phyloP scores from a whole-genome alignment of 805 yeast species.

The Saccharomycopsis schoenii region DNA sequence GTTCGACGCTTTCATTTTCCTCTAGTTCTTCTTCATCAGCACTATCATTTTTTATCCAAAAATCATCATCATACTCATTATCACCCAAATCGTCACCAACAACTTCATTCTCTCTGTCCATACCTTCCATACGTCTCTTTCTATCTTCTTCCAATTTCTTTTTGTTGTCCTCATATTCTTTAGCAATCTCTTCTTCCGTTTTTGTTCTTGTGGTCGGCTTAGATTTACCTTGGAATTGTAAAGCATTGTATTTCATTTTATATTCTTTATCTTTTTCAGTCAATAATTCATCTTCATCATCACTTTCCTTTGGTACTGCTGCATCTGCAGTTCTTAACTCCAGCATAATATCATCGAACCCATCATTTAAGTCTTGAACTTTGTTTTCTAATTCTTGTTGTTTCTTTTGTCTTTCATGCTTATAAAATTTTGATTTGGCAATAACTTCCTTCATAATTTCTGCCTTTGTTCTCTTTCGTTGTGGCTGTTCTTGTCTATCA shows the following conservation, averaged over 20 bases:
- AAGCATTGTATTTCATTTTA: slow-evolving; percentile 56
- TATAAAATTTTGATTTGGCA: slow-evolving; percentile 71
- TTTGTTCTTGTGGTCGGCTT: slow-evolving; percentile 77
- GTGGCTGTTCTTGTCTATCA: slow-evolving; percentile 33
- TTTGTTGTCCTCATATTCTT: slow-evolving; percentile 51
- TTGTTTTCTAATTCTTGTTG: slow-evolving; percentile 51
- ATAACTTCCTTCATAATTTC: slow-evolving; percentile 83
- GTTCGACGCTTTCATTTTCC: slow-evolving; percentile 29
- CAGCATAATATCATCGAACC: slow-evolving; percentile 59
- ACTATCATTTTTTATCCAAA: slow-evolving; percentile 41
- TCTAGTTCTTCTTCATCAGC: slow-evolving; percentile 35
- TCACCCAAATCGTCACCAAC: slow-evolving; percentile 54
- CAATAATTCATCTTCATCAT: slow-evolving; percentile 18
- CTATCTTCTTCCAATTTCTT: slow-evolving; percentile 60
- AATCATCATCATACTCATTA: slow-evolving; percentile 37
- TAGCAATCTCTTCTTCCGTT: slow-evolving; percentile 58
- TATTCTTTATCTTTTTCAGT: slow-evolving; percentile 39
- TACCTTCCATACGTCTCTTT: slow-evolving; percentile 64
- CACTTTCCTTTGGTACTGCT: slow-evolving; percentile 18
- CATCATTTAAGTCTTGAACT: slow-evolving; percentile 61
- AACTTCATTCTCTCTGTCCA: slow-evolving; percentile 33
- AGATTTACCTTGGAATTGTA: slow-evolving; percentile 63
- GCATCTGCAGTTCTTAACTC: slow-evolving; percentile 30
- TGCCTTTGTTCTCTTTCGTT: slow-evolving; percentile 65
- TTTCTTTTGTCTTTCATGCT: slow-evolving; percentile 61